Conservation (phyloP, 2,329 filamentous ascomycete genomes). For the Aspergillus costaricaensis region DNA sequence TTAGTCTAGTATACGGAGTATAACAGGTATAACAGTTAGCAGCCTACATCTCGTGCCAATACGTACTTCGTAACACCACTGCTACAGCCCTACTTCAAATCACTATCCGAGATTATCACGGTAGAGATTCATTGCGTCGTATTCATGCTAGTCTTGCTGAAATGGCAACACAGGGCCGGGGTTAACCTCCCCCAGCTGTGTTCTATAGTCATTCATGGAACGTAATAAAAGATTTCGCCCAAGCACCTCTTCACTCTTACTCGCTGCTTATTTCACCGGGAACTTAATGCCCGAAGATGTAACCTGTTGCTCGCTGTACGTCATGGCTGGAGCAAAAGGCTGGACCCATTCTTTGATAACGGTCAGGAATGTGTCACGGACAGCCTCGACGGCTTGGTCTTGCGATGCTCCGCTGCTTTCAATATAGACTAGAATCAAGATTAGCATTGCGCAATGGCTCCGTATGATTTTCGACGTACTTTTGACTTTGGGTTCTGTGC, state of each 20-base stretch:
- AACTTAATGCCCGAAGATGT: conserved; percentile 43
- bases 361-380: conserved; percentile 40
- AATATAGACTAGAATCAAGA: conserved; percentile 41
- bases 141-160: conserved; percentile 9
- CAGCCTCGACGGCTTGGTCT: conserved; percentile 37
- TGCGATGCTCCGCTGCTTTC: conserved; percentile 42
- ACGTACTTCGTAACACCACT: no score
- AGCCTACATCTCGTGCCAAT: no score
- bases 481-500: conserved; percentile 69
- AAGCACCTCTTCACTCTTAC: neutral
- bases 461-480: conserved; percentile 36
- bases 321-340: conserved; percentile 42
- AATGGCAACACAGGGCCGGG: neutral
- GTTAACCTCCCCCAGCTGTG: neutral
- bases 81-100: neutral
- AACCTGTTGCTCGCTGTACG: conserved; percentile 34
- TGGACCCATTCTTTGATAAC: conserved; percentile 43
- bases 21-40: no score
- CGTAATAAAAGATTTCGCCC: neutral
- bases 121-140: conserved; percentile 6
- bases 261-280: conserved; percentile 18
- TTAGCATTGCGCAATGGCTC: neutral
- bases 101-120: neutral
- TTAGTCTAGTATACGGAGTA: no score
- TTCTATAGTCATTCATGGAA: conserved; percentile 14